Evolutionary conservation across 129 eudicot genomes (phyloP).

Genomic region (Pseudognaphalium luteoalbum): DNA sequence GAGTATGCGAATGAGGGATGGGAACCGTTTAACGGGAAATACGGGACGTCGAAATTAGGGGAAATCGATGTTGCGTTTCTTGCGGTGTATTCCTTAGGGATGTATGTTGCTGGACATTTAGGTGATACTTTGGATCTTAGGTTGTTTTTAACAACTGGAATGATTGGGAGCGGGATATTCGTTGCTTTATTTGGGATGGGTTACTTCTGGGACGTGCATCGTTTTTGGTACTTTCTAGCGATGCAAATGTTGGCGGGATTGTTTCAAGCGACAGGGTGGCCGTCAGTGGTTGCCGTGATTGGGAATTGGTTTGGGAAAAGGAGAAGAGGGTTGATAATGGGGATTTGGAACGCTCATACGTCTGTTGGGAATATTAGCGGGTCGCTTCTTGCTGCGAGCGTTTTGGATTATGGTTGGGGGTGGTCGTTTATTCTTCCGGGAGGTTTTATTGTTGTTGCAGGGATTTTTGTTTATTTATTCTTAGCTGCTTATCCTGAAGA

Average conservation of each 20-base stretch:
- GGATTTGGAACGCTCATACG: constrained; percentile 95
- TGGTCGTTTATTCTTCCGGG: constrained; percentile 91
- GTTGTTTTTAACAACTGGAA: constrained; percentile 71
- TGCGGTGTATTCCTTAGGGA: constrained; percentile 74
- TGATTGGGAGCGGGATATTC: constrained; percentile 87
- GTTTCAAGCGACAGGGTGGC: constrained; percentile 98
- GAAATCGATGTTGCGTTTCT: constrained; percentile 89
- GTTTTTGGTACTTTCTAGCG: constrained; percentile 60
- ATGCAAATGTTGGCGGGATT: constrained; percentile 96
- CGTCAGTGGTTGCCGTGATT: constrained; percentile 88
- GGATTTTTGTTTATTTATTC: constrained; percentile 67
- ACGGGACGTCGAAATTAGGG: constrained; percentile 71
- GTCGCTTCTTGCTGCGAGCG: constrained; percentile 85
- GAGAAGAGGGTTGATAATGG: constrained; percentile 92
- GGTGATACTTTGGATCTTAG: constrained; percentile 82
- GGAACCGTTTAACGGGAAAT: constrained; percentile 71
- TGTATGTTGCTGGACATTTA: constrained; percentile 88
- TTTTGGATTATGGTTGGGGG: constrained; percentile 93
- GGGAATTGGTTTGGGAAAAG: constrained; percentile 96
- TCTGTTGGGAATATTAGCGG: constrained; percentile 89
- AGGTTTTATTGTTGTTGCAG: constrained; percentile 55
- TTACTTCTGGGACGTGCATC: constrained; percentile 69
- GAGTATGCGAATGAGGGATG: constrained; percentile 44
- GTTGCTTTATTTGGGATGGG: constrained; percentile 87
- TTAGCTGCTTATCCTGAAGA: constrained; percentile 94